Conservation (phyloP, 2,329 filamentous ascomycete species). For the Rasamsonia emersonii region DNA sequence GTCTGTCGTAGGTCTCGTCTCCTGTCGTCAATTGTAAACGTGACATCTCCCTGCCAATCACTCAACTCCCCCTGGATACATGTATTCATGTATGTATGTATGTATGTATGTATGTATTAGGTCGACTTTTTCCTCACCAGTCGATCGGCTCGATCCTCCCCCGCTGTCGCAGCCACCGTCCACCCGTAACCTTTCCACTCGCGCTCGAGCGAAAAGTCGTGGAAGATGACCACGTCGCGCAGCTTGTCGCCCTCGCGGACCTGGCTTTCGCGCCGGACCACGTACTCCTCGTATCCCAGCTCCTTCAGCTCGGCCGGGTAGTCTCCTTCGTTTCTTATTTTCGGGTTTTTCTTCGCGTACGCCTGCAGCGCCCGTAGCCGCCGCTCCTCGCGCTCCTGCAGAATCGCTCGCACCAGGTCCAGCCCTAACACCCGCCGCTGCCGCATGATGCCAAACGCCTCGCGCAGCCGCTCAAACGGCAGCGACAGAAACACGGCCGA, state of each 20-base stretch:
- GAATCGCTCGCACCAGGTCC: conserved; percentile 12
- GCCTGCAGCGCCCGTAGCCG: conserved; percentile 15
- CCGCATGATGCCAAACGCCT: conserved; percentile 14
- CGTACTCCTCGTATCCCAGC: conserved; percentile 17
- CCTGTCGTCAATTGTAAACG: no score
- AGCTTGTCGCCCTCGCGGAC: neutral
- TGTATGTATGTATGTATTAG: no score
- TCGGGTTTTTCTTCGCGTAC: conserved; percentile 2
- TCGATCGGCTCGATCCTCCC: neutral
- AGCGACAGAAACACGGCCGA: conserved; percentile 22
- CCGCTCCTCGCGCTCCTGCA: conserved; percentile 22
- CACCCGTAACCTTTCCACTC: conserved; percentile 7
- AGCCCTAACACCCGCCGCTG: conserved; percentile 9
- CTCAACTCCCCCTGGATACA: no score
- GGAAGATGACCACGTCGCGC: neutral
- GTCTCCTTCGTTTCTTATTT: conserved; percentile 4
- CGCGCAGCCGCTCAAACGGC: conserved; percentile 16
- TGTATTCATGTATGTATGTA: no score
- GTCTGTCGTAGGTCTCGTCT: no score
- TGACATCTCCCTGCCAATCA: no score
- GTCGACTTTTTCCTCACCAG: no score
- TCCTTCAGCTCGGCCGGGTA: conserved; percentile 9
- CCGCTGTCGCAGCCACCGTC: no score
- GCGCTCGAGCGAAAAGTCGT: conserved; percentile 8
- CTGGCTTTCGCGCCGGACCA: neutral